Evolutionary conservation across 192 early-diverging fungal species (phyloP).

Genomic region (Coemansia sp.): DNA sequence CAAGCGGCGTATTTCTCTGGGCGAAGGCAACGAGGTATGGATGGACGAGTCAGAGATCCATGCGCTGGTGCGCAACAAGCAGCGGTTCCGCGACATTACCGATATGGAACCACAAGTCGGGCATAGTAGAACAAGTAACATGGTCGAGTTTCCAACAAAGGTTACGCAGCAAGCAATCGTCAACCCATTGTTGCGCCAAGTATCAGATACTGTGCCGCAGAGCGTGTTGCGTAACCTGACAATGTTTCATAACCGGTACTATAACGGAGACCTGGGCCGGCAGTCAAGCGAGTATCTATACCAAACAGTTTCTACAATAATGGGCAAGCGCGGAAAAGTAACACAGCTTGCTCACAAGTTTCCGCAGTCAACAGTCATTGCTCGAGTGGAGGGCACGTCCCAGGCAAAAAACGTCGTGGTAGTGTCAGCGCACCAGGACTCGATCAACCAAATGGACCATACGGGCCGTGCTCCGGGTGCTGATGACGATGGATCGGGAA

Average conservation of each 20-base stretch:
- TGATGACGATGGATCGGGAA: conserved; percentile 90
- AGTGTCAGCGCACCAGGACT: conserved; percentile 89
- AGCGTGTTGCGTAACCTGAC: conserved; percentile 69
- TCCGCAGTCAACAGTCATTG: conserved; percentile 26
- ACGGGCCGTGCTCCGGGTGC: conserved; percentile 77
- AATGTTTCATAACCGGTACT: conserved; percentile 80
- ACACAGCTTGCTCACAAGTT: conserved; percentile 14
- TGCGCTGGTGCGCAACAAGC: neutral
- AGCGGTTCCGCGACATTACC: conserved; percentile 24
- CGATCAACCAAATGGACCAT: conserved; percentile 76
- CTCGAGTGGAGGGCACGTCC: conserved; percentile 1
- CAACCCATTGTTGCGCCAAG: conserved; percentile 44
- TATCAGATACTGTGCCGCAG: conserved; percentile 53
- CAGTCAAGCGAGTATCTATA: conserved; percentile 65
- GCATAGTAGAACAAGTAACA: neutral
- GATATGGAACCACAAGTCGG: conserved; percentile 1
- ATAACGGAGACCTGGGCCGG: conserved; percentile 62
- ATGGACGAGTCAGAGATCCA: neutral
- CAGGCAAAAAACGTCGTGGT: conserved; percentile 64
- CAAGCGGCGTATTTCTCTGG: no score
- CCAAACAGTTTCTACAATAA: conserved; percentile 17
- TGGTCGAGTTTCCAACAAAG: conserved; percentile 34
- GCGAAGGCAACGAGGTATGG: neutral
- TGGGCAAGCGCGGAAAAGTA: conserved; percentile 19
- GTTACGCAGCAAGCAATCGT: conserved; percentile 57